Conservation (phyloP, 2,329 filamentous ascomycete genomes). For the Stachybotrys chlorohalonatus region DNA sequence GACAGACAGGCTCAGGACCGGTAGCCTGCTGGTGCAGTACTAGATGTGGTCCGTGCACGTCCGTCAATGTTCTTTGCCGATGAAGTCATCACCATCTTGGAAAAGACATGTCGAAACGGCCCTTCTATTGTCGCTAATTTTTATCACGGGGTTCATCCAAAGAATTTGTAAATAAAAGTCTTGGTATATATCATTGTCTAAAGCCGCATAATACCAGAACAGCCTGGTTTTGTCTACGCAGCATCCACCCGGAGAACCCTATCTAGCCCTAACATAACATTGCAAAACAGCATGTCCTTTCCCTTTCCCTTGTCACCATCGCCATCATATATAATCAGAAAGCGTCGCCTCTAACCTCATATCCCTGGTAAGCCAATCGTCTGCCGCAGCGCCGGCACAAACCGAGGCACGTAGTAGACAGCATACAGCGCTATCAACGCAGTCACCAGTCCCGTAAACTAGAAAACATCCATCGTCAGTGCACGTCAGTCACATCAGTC, state of each 20-base stretch:
- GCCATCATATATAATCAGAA: no score
- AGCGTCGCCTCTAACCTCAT: constrained; percentile 14
- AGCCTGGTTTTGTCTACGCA: no score
- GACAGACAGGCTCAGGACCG: no score
- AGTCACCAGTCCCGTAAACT: constrained; percentile 46
- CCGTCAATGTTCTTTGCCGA: neutral
- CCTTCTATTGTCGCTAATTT: no score
- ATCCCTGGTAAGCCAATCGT: constrained; percentile 43
- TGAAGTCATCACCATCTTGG: neutral
- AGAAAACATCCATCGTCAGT: constrained; percentile 9
- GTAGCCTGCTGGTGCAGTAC: no score
- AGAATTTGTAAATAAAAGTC: no score
- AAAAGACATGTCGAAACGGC: no score
- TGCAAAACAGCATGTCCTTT: neutral
- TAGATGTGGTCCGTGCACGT: neutral
- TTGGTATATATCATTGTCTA: no score
- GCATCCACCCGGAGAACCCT: no score
- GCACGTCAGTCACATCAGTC: neutral
- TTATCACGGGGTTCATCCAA: no score
- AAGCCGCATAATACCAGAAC: no score
- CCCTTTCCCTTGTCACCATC: neutral
- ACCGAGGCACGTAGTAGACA: constrained; percentile 43
- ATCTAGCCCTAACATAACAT: no score
- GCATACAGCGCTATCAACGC: constrained; percentile 36
- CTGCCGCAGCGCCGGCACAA: constrained; percentile 34